phyloP scores from a whole-genome alignment of 768 basidiomycete species.

The Boletus rubroflammeus region DNA sequence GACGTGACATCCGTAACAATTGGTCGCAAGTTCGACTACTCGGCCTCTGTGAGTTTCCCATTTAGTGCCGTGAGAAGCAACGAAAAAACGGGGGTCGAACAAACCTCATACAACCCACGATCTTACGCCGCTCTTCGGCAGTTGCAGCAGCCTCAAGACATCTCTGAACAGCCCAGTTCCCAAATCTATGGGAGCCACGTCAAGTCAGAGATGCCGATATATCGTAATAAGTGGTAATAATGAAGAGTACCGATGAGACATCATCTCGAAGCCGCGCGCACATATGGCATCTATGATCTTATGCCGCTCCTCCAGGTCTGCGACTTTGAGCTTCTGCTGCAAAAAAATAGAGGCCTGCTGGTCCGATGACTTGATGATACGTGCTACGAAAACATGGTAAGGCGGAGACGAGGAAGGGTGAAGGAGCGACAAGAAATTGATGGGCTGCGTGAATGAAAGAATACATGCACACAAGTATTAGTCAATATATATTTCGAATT shows the following conservation, averaged over 20 bases:
- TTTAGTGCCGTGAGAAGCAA: slow-evolving; percentile 9
- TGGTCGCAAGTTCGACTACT: slow-evolving; percentile 82
- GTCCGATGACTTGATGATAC: slow-evolving; percentile 86
- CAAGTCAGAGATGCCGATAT: slow-evolving; percentile 1
- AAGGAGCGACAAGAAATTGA: slow-evolving; percentile 83
- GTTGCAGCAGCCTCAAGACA: slow-evolving; percentile 79
- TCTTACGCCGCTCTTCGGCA: slow-evolving; percentile 71
- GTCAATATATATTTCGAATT: slow-evolving; percentile 7
- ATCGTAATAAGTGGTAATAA: not conserved
- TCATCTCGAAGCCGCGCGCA: slow-evolving; percentile 83
- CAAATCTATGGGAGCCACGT: slow-evolving; percentile 52
- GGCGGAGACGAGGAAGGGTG: slow-evolving; percentile 85
- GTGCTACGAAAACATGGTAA: slow-evolving; percentile 74
- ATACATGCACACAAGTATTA: slow-evolving; percentile 12
- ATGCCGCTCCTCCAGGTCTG: slow-evolving; percentile 68
- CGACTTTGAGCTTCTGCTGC: slow-evolving; percentile 87
- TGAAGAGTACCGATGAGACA: slow-evolving; percentile 68
- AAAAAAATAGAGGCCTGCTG: slow-evolving; percentile 90
- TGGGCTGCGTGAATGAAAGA: slow-evolving; percentile 51
- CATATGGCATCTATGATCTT: slow-evolving; percentile 89
- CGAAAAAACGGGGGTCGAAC: slow-evolving; percentile 7
- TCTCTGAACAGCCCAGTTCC: slow-evolving; percentile 88
- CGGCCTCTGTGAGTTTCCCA: slow-evolving; percentile 50
- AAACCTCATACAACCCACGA: slow-evolving; percentile 84
- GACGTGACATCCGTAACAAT: slow-evolving; percentile 88